Base-by-base conservation (phyloP, 1,284 basidiomycete genomes). In the Ustilago curta region DNA sequence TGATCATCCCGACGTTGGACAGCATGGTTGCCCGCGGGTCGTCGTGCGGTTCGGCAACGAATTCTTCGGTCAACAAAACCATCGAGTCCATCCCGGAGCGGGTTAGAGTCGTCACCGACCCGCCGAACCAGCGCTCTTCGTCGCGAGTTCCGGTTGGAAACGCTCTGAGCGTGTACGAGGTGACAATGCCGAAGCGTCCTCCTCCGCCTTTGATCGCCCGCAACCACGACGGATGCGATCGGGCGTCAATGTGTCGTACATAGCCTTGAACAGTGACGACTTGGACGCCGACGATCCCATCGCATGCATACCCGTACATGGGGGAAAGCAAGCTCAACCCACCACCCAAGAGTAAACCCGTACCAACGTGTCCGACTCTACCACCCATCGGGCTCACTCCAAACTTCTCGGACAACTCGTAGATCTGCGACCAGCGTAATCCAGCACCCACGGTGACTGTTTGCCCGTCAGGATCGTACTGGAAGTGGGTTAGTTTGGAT, bases 191-290 rank as follows among this genome's bases (percentile, higher is more conserved):
- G 47, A 71, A 72, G 12, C 65, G 23, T 23, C 70, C 74, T 4
- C 77, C 77, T 1, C 76, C 73, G 11, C 77, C 77, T 32, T 78
- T 78, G 49, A 79, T 65, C 2, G 70, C 68, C 7, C 62, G 48
- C 2, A 79, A 44, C n/a, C 78, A 56, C 7, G 39, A 11, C 2
- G 60, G 44, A 21, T n/a, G n/a, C n/a, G n/a, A n/a, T 77, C 58
- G 7, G 55, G 51, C 56, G 11, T 56, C 47, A 0, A 75, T 59
- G 0, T 23, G 16, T 18, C 48, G 52, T 16, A 75, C 18, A 0
- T 1, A n/a, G 2, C 76, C 76, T 47, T 67, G 50, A 18, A 58
- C 59, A 3, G 61, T n/a, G 1, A 77, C 72, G 19, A 76, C 31
- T 1, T 77, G 61, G 1, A 45, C 73, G 4, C 18, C 11, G 2